Evolutionary conservation across 495 filamentous ascomycete species (phyloP).

Genomic region (Neurospora sp.): DNA sequence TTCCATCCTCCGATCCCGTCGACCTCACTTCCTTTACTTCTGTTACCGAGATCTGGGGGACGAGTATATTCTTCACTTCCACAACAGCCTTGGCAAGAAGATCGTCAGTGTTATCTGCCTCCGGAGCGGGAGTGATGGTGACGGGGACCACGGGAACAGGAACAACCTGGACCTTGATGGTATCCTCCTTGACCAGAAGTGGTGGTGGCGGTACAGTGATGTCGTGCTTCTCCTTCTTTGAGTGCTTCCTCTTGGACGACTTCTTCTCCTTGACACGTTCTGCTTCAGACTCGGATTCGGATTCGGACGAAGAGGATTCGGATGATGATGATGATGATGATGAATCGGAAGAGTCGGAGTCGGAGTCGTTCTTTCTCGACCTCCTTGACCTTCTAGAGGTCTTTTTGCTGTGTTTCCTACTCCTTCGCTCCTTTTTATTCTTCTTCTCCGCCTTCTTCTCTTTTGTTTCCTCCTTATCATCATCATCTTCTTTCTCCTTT

Average conservation of each 20-base stretch:
- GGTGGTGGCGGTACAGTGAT: too few relatives aligned
- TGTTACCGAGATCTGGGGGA: background rate
- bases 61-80: background rate
- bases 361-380: background rate
- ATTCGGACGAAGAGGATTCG: conserved; percentile 4
- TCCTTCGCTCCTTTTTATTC: background rate
- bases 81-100: conserved; percentile 10
- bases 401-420: conserved; percentile 1
- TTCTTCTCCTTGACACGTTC: conserved; percentile 7
- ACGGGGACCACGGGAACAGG: background rate
- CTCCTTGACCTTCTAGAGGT: background rate
- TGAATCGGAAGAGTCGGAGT: conserved; percentile 6
- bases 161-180: background rate
- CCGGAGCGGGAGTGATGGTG: background rate
- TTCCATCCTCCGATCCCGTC: conserved; percentile 9
- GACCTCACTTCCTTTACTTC: background rate
- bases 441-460: conserved; percentile 9
- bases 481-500: too few relatives aligned
- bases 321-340: conserved; percentile 2
- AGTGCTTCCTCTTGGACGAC: background rate
- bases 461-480: conserved; percentile 10
- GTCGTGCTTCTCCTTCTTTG: background rate
- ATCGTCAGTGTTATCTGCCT: conserved; percentile 9
- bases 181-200: conserved; percentile 5
- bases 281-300: conserved; percentile 5